Conservation (phyloP, 495 filamentous ascomycete genomes). For the Penicillium arizonense region DNA sequence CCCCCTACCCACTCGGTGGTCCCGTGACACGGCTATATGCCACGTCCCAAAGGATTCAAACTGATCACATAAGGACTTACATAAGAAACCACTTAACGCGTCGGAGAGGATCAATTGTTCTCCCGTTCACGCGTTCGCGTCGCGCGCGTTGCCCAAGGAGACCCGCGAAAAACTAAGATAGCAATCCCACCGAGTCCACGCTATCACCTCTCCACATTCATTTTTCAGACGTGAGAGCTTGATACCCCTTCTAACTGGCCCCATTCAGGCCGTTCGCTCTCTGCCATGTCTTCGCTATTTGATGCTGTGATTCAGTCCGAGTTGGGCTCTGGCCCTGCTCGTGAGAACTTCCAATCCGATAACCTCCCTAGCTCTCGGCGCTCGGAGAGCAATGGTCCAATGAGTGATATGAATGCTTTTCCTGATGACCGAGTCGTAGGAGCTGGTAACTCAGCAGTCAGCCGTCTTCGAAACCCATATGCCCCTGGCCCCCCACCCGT, state of each 20-base stretch:
- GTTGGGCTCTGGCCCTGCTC: slow-evolving; percentile 39
- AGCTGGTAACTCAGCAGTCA: slow-evolving; percentile 51
- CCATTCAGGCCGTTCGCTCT: slow-evolving; percentile 21
- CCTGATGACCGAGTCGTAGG: slow-evolving; percentile 65
- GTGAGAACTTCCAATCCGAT: slow-evolving; percentile 38
- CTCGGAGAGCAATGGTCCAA: slow-evolving; percentile 54
- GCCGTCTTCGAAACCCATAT: slow-evolving; percentile 57
- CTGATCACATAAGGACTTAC: background rate
- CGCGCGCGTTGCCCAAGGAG: slow-evolving; percentile 9
- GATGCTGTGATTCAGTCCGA: slow-evolving; percentile 53
- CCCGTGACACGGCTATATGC: too few relatives aligned
- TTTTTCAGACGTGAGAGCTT: slow-evolving; percentile 13
- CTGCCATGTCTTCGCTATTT: slow-evolving; percentile 51
- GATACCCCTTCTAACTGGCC: slow-evolving; percentile 11
- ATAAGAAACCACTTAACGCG: slow-evolving; percentile 12
- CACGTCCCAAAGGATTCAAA: too few relatives aligned
- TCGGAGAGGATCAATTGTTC: slow-evolving; percentile 1
- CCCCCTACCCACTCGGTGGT: too few relatives aligned
- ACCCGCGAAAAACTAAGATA: slow-evolving; percentile 15
- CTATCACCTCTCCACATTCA: slow-evolving; percentile 3
- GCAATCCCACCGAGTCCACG: slow-evolving; percentile 3
- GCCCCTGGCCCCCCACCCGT: slow-evolving; percentile 72
- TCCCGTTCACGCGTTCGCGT: slow-evolving; percentile 8
- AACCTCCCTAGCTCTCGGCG: slow-evolving; percentile 44
- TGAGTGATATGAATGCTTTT: slow-evolving; percentile 52